phyloP scores from a whole-genome alignment of 352 stramenopile genomes.

The Phytophthora sojae region DNA sequence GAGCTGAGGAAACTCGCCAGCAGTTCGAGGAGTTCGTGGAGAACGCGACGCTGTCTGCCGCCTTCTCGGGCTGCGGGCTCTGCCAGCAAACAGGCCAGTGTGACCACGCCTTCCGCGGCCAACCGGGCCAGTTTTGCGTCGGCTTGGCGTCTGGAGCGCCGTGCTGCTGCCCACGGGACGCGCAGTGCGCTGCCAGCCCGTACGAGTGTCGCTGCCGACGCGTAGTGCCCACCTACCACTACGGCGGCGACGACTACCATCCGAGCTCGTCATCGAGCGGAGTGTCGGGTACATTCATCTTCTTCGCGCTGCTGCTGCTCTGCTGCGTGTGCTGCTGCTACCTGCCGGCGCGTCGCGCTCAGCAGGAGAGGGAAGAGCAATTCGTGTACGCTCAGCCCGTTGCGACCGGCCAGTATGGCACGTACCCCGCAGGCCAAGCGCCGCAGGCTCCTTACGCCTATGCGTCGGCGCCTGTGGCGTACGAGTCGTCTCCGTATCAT shows the following conservation, averaged over 20 bases:
- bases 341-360: conserved; percentile 34
- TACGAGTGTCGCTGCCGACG: conserved; percentile 73
- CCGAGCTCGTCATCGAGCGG: conserved; percentile 40
- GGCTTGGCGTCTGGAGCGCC: conserved; percentile 57
- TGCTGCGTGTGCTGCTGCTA: conserved; percentile 72
- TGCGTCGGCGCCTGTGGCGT: conserved; percentile 47
- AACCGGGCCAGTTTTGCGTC: conserved; percentile 70
- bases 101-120: conserved; percentile 67
- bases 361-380: conserved; percentile 37
- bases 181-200: conserved; percentile 61
- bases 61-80: conserved; percentile 63
- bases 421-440: conserved; percentile 38
- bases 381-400: conserved; percentile 49
- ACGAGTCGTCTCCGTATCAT: conserved; percentile 34
- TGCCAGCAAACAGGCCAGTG: conserved; percentile 71
- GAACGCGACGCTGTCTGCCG: conserved; percentile 53
- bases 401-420: conserved; percentile 51
- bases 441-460: conserved; percentile 56
- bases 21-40: conserved; percentile 38
- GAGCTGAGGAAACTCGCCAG: background rate
- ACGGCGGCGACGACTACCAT: conserved; percentile 38
- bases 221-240: conserved; percentile 21
- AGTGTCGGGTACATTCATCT: conserved; percentile 43
- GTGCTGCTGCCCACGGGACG: conserved; percentile 67
- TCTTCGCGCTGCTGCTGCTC: conserved; percentile 53